These are phyloP conservation scores for Eucommia ulmoides DNA, from an alignment of 257 asterid genomes.

Conservation along the genomic window DNA sequence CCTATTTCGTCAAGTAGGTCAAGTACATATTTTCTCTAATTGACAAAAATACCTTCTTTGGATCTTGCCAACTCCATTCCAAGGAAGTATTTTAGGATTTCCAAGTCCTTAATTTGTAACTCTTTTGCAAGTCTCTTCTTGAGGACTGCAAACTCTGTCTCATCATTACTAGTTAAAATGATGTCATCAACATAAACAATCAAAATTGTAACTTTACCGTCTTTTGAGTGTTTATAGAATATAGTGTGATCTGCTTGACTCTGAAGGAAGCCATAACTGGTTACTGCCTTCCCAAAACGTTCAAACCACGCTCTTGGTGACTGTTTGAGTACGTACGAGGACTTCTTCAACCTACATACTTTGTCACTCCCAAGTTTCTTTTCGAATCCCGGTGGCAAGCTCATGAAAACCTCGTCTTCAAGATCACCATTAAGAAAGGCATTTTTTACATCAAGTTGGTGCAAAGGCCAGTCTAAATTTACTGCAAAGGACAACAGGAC, in stretches of 20 bases:
- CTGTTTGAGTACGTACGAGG: too few species aligned
- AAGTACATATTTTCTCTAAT: neutral
- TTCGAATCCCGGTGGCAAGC: neutral
- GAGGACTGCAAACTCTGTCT: too few species aligned
- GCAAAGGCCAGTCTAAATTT: neutral
- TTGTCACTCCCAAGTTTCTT: neutral
- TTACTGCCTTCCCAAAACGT: too few species aligned
- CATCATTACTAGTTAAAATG: neutral
- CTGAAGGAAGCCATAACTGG: too few species aligned
- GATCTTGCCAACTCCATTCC: too few species aligned
- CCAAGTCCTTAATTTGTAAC: neutral
- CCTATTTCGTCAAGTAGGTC: neutral
- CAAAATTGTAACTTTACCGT: too few species aligned
- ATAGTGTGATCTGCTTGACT: too few species aligned
- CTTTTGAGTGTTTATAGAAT: too few species aligned
- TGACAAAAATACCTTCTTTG: neutral
- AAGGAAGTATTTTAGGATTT: too few species aligned
- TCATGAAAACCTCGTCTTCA: neutral
- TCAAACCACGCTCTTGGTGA: too few species aligned
- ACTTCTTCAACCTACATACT: neutral
- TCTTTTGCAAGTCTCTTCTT: too few species aligned
- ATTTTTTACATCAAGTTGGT: neutral
- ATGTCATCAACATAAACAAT: too few species aligned
- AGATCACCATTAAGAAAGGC: neutral
- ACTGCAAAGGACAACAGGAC: neutral